These are phyloP conservation scores for Symbiodinium natans DNA, from an alignment of 73 alveolate genomes.

Conservation along the genomic window DNA sequence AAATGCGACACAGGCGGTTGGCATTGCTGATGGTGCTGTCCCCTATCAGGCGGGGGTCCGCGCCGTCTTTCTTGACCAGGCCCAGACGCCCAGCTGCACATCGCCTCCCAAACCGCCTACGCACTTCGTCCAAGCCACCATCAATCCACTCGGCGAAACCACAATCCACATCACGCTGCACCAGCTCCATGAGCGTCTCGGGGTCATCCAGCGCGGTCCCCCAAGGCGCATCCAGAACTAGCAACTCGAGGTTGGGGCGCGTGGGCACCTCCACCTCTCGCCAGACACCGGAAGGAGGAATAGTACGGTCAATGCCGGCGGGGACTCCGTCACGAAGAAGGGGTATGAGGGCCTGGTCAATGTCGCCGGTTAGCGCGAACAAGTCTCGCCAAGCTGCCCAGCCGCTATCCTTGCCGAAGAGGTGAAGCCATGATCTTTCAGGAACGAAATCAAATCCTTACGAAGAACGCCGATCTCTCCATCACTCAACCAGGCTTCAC, in stretches of 20 bases:
- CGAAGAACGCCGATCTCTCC: neutral
- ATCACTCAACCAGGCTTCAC: neutral
- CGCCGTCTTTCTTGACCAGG: neutral
- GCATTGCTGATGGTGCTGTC: slow-evolving; percentile 5
- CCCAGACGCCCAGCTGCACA: neutral
- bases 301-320: neutral
- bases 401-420: neutral
- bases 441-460: neutral
- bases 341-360: neutral
- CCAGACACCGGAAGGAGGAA: neutral
- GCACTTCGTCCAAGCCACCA: neutral
- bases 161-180: neutral
- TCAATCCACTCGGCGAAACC: slow-evolving; percentile 3
- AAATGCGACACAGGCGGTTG: neutral
- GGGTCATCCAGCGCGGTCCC: neutral
- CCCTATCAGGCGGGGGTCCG: neutral
- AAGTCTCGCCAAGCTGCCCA: slow-evolving; percentile 8
- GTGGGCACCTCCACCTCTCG: neutral
- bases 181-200: neutral
- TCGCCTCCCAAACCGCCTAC: neutral
- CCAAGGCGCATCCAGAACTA: neutral
- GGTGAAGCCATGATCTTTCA: neutral
- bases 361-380: neutral
- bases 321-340: neutral
- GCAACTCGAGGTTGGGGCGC: neutral